Base-by-base conservation (phyloP, 2,329 filamentous ascomycete species). In the Trichoderma koningii region DNA sequence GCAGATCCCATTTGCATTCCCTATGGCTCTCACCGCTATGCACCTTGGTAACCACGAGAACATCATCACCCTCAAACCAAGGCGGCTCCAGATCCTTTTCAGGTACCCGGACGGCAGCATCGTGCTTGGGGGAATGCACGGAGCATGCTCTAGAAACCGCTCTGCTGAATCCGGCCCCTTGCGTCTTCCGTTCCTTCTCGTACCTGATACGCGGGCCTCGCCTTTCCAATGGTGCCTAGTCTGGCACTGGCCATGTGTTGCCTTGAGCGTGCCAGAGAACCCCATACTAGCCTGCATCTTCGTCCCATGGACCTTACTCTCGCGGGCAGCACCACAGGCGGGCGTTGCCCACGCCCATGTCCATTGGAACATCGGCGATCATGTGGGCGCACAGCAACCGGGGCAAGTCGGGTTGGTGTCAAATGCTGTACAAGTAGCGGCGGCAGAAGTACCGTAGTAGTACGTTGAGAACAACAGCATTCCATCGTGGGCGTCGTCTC, bases 201-300 rank as follows among this genome's bases (percentile, higher is more conserved):
- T 47, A 19, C 51, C 51, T 63, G 44, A 42, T 56, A 52, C 21
- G 23, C 19, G 34, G 15, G 42, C 30, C 30, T 48, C 53, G 38
- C 28, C 6, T n/a, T 34, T 23, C 19, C 28, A 9, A 34, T 52
- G 59, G 48, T 53, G 23, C 59, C 59, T 53, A 21, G 5, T 56
- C 42, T 41, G 44, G 44, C 61, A 56, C 52, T 56, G 61, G 42
- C 45, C 52, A 34, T n/a, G 61, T 41, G 41, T 44, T 64, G 61
- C 44, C 61, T 51, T 55, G 61, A 56, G 51, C 52, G 61, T 23
- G 17, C 30, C 48, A 28, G n/a, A 21, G 38, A 14, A 63, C 60
- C 60, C 50, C 60, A 55, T 50, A 63, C 28, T 55, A 38, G 41
- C 50, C 41, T 55, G 19, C 50, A 19, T 63, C 38, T 53, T 62